Evolutionary conservation across 2,329 filamentous ascomycete genomes (phyloP).

Genomic region (Fusarium avenaceum): DNA sequence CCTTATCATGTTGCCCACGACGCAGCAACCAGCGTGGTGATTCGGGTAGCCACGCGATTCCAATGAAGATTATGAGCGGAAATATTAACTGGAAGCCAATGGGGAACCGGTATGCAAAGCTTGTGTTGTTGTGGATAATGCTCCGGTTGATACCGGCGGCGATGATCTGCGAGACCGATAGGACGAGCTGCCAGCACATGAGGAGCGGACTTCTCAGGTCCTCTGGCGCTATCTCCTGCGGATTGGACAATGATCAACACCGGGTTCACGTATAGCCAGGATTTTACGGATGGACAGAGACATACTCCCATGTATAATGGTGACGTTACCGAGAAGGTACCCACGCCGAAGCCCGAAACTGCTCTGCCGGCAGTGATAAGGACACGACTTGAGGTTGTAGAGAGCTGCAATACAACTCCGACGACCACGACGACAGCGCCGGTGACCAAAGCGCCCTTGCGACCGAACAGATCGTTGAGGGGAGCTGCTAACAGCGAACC

Average conservation of each 20-base stretch:
- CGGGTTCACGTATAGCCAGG: not conserved
- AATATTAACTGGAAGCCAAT: conserved; percentile 52
- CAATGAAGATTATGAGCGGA: conserved; percentile 40
- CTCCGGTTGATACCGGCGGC: conserved; percentile 53
- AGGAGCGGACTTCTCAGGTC: conserved; percentile 52
- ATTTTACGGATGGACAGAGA: not conserved
- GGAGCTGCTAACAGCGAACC: conserved; percentile 55
- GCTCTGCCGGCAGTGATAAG: conserved; percentile 47
- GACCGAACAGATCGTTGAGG: conserved; percentile 54
- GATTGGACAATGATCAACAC: not conserved
- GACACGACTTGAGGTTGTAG: conserved; percentile 42
- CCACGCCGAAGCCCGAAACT: conserved; percentile 48
- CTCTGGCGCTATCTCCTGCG: conserved; percentile 51
- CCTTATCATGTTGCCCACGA: conserved; percentile 56
- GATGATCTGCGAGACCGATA: conserved; percentile 55
- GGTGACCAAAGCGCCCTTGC: conserved; percentile 51
- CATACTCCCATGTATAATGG: conserved; percentile 55
- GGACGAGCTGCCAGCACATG: conserved; percentile 58
- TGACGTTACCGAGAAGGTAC: conserved; percentile 56
- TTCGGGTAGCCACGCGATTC: conserved; percentile 47
- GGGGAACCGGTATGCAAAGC: conserved; percentile 53
- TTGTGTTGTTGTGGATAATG: conserved; percentile 48
- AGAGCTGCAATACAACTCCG: conserved; percentile 47
- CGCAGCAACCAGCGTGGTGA: conserved; percentile 54
- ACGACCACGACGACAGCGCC: conserved; percentile 49